Percentiles rank a stretch among this genome's conserved stretches.
Conservation (phyloP, 1,284 basidiomycete genomes). For the Tilletia setariae region DNA sequence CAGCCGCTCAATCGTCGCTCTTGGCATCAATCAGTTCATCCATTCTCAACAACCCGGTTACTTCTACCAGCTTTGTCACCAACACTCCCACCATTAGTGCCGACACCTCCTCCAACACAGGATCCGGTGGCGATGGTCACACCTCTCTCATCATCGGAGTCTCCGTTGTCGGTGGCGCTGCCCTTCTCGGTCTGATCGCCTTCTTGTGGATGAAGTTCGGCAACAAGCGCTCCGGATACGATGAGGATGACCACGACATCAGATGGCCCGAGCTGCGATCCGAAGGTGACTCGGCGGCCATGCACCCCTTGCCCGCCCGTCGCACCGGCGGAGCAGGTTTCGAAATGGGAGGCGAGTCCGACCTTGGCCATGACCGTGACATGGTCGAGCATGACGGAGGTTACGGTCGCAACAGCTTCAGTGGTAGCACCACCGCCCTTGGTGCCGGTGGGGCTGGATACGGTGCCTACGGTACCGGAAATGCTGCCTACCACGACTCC, state of each 20-base stretch:
- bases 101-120: not conserved
- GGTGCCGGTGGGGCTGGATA: slow-evolving; percentile 19
- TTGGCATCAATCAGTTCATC: not conserved
- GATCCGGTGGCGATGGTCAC: slow-evolving; percentile 20
- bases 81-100: not conserved
- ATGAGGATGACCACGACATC: slow-evolving; percentile 47
- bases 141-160: slow-evolving; percentile 50
- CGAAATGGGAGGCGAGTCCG: slow-evolving; percentile 48
- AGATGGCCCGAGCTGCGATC: slow-evolving; percentile 52
- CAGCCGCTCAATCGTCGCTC: slow-evolving; percentile 7
- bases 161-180: slow-evolving; percentile 43
- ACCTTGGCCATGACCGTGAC: not conserved
- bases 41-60: slow-evolving; percentile 17
- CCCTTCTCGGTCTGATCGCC: slow-evolving; percentile 36
- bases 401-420: slow-evolving; percentile 32
- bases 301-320: slow-evolving; percentile 48
- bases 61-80: not conserved
- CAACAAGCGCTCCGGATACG: slow-evolving; percentile 33
- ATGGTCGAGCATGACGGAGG: slow-evolving; percentile 24
- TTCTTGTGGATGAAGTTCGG: slow-evolving; percentile 49
- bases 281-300: slow-evolving; percentile 41
- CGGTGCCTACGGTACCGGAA: not conserved
- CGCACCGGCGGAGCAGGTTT: slow-evolving; percentile 51
- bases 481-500: slow-evolving; percentile 1
- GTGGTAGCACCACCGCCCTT: slow-evolving; percentile 30